Evolutionary conservation across 2,329 filamentous ascomycete genomes (phyloP), one percentile per base, ranked within the genome.

Genomic region (Elsinoe australis): DNA sequence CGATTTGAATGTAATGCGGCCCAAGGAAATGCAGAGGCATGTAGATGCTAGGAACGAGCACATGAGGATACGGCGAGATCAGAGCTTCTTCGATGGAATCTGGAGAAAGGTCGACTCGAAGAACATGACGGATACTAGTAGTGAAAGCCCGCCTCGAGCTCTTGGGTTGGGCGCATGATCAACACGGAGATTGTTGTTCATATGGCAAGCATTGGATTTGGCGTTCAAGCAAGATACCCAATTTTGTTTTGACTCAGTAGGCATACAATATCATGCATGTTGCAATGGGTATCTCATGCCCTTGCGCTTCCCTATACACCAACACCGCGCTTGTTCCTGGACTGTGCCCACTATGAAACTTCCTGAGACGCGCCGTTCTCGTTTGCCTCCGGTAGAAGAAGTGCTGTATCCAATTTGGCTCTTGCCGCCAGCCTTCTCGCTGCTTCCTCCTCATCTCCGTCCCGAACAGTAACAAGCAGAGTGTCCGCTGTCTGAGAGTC

Each of bases 391-490:
- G 22, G 7, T n/a, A 15, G n/a, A 28, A 12, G 17, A 22, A 42
- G 24, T 5, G 48, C 38, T 1, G 29, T 45, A 19, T 56, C 54
- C 5, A 52, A 45, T 21, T 32, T 41, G 2, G 49, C 44, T 21
- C 51, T 50, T 3, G 42, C 33, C 24, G 62, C 57, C 22, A 66
- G 60, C 32, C 75, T 66, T 56, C 69, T 71, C 53, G 69, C 70
- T n/a, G 61, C 56, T 54, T 76, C 73, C 1, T 64, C 66, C 42
- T 70, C 70, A 34, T 71, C 66, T 0, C 74, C 70, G 47, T 78
- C 73, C 44, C 70, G 67, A 5, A 75, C 68, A 9, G 64, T 62
- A 4, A 77, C 63, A 54, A 78, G 71, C 33, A 79, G 66, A 52
- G 71, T 67, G 56, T 79, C 72, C 8, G 75, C 65, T 54, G 71